Percentiles rank a stretch among this genome's conserved stretches.
These are phyloP conservation scores for Brachypodium distachyon DNA, from an alignment of 202 grass and related monocot genomes.

Conservation along the genomic window DNA sequence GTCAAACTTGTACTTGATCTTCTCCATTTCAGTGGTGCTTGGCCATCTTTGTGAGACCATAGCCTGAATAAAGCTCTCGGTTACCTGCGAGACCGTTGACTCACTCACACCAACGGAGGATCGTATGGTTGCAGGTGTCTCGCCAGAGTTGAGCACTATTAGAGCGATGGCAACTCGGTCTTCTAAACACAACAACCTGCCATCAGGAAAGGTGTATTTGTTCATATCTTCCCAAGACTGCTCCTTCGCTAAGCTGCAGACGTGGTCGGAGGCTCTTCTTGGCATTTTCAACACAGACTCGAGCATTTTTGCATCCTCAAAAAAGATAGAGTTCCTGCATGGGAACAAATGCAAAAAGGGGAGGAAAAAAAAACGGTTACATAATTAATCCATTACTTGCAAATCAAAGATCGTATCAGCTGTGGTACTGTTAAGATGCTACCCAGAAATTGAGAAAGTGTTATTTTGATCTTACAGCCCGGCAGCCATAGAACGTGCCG, in stretches of 20 bases:
- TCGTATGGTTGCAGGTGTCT: conserved; percentile 50
- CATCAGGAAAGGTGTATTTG: conserved; percentile 47
- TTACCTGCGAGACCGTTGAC: conserved; percentile 70
- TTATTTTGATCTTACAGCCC: too few relatives aligned
- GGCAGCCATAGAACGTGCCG: too few relatives aligned
- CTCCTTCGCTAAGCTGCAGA: conserved; percentile 40
- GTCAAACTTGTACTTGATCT: conserved; percentile 52
- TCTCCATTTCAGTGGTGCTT: conserved; percentile 27
- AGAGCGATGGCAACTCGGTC: conserved; percentile 66
- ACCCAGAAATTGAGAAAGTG: too few relatives aligned
- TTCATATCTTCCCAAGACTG: conserved; percentile 41
- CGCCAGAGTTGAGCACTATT: conserved; percentile 54
- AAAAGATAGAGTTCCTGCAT: conserved; percentile 10
- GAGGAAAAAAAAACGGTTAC: too few relatives aligned
- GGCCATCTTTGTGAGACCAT: conserved; percentile 64
- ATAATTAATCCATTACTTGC: too few relatives aligned
- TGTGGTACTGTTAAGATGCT: too few relatives aligned
- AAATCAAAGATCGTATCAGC: too few relatives aligned
- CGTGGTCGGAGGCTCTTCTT: conserved; percentile 61
- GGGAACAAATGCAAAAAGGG: background rate
- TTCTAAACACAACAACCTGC: conserved; percentile 42
- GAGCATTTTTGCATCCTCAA: conserved; percentile 32
- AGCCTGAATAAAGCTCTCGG: conserved; percentile 69
- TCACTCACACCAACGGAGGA: conserved; percentile 61
- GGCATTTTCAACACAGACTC: conserved; percentile 57